phyloP scores from a whole-genome alignment of 768 basidiomycete species.

The Boletus eberwhitei region DNA sequence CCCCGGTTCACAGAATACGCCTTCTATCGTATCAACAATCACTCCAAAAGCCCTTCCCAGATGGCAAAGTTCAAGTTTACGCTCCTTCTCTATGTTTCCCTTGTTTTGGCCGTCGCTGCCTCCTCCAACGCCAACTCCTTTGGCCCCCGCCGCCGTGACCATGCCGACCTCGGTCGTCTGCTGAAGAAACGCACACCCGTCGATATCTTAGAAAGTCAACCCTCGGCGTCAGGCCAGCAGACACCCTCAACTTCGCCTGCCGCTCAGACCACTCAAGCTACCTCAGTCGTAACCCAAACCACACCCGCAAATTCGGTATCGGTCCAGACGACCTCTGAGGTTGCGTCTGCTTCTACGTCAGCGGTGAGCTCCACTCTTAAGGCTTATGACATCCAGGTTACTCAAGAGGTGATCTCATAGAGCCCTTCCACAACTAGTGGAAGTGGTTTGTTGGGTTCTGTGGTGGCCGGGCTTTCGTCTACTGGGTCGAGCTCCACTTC shows the following conservation, averaged over 20 bases:
- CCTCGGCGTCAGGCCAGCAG: constrained; percentile 3
- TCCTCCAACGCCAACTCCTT: constrained; percentile 46
- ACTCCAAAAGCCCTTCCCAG: constrained; percentile 16
- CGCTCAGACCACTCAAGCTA: constrained; percentile 21
- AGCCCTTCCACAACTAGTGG: constrained; percentile 9
- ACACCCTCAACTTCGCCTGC: constrained; percentile 14
- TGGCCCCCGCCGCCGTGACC: constrained; percentile 48
- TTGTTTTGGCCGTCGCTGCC: constrained; percentile 49
- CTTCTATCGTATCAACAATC: neutral
- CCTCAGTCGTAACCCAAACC: constrained; percentile 12
- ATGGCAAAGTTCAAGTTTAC: constrained; percentile 60
- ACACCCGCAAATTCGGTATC: constrained; percentile 14
- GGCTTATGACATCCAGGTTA: neutral
- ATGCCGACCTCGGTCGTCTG: constrained; percentile 59
- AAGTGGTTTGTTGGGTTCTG: constrained; percentile 3
- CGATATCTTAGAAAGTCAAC: neutral
- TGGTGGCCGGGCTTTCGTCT: constrained; percentile 11
- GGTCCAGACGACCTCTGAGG: constrained; percentile 10
- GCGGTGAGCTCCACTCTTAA: constrained; percentile 15
- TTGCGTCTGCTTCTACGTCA: constrained; percentile 15
- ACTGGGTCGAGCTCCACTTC: constrained; percentile 18
- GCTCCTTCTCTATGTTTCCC: constrained; percentile 58
- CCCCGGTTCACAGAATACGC: neutral
- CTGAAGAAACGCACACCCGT: constrained; percentile 59
- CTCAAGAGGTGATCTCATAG: constrained; percentile 9